phyloP scores from a whole-genome alignment of 805 yeast species.

The Zygosaccharomyces siamensis region DNA sequence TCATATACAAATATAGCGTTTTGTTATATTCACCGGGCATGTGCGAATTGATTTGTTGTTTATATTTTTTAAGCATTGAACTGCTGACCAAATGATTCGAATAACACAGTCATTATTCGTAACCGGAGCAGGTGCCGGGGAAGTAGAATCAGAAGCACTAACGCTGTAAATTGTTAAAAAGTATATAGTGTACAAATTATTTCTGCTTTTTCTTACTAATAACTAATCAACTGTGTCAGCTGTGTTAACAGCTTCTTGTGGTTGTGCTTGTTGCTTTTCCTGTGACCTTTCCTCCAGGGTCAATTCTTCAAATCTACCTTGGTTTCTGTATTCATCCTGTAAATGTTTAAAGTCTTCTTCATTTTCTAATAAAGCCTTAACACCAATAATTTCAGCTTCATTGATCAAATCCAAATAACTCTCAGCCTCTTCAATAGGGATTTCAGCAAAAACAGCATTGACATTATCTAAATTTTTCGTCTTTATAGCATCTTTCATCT shows the following conservation, averaged over 20 bases:
- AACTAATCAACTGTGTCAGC: conserved; percentile 40
- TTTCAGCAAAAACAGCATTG: conserved; percentile 71
- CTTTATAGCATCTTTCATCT: conserved; percentile 71
- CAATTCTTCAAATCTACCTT: conserved; percentile 17
- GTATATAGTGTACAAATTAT: too few relatives aligned
- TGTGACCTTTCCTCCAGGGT: conserved; percentile 15
- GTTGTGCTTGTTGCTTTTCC: conserved; percentile 14
- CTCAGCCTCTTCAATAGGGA: conserved; percentile 79
- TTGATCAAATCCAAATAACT: conserved; percentile 65
- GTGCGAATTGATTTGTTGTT: not conserved
- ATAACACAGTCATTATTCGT: too few relatives aligned
- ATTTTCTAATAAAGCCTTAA: conserved; percentile 69
- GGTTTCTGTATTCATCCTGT: conserved; percentile 41
- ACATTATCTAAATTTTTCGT: conserved; percentile 70
- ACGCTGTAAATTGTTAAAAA: too few relatives aligned
- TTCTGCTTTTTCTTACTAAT: conserved; percentile 1
- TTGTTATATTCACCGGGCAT: not conserved
- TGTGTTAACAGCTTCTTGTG: conserved; percentile 23
- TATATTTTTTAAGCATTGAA: too few relatives aligned
- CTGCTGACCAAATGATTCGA: too few relatives aligned
- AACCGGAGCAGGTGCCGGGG: too few relatives aligned
- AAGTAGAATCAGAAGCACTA: too few relatives aligned
- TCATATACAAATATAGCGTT: not conserved
- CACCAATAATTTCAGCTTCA: conserved; percentile 77
- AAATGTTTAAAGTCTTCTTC: conserved; percentile 62